phyloP scores from a whole-genome alignment of 2,329 filamentous ascomycete species.

The Pseudopyricularia javanii region DNA sequence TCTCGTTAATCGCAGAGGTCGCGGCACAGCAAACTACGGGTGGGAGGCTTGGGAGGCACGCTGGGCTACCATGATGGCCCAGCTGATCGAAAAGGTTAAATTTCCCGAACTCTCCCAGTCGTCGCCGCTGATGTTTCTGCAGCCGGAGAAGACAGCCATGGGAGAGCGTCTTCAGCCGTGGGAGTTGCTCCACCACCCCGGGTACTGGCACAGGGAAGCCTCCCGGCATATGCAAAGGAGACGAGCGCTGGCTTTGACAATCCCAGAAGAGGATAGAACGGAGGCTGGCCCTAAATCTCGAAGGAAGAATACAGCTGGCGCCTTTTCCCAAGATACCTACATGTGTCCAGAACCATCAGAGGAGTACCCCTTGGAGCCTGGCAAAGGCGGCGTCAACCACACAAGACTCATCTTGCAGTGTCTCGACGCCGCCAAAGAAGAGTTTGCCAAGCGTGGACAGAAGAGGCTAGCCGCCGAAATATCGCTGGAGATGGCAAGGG shows the following conservation, averaged over 20 bases:
- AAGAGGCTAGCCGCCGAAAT: conserved; percentile 41
- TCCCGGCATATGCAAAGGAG: conserved; percentile 43
- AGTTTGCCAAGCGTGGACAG: conserved; percentile 44
- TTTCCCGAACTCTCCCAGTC: conserved; percentile 35
- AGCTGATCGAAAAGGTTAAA: conserved; percentile 41
- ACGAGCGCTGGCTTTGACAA: conserved; percentile 37
- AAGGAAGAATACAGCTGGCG: conserved; percentile 32
- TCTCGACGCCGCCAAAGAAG: conserved; percentile 34
- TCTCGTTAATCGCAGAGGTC: conserved; percentile 70
- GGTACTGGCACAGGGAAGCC: conserved; percentile 54
- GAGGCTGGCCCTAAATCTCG: conserved; percentile 34
- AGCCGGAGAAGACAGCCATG: conserved; percentile 44
- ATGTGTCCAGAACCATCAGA: conserved; percentile 52
- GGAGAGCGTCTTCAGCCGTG: conserved; percentile 49
- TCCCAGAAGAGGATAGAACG: conserved; percentile 46
- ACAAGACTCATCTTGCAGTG: conserved; percentile 39
- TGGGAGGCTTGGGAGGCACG: conserved; percentile 90
- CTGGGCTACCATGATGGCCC: conserved; percentile 51
- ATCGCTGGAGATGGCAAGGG: conserved; percentile 42
- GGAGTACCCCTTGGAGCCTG: conserved; percentile 34
- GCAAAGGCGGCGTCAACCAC: conserved; percentile 38
- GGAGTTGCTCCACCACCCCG: conserved; percentile 52
- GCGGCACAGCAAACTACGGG: conserved; percentile 78
- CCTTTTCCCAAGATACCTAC: conserved; percentile 52
- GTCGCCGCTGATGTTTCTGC: conserved; percentile 33